A percentile compares a stretch with the other conserved stretches of the same genome.
Conservation (phyloP, 2,329 filamentous ascomycete genomes). For the Byssochlamys sp. region DNA sequence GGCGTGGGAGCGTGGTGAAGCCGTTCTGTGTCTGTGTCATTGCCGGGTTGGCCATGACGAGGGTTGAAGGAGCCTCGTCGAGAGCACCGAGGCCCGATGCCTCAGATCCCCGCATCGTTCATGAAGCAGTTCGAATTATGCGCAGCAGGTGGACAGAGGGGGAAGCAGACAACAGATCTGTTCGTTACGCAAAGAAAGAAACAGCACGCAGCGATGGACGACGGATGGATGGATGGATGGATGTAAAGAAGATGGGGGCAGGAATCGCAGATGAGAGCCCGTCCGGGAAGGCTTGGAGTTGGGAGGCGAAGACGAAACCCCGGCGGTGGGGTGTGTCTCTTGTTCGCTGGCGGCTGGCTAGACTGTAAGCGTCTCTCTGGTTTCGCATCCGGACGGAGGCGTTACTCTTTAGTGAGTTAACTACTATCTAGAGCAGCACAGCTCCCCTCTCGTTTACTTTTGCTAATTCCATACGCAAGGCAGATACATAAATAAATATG, state of each 20-base stretch:
- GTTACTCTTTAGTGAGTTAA: neutral
- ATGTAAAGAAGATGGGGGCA: neutral
- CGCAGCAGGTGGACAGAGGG: conserved; percentile 5
- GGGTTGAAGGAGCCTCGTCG: conserved; percentile 25
- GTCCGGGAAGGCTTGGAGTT: neutral
- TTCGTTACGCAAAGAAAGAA: neutral
- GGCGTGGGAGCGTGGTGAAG: neutral
- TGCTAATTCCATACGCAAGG: neutral
- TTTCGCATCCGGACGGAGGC: neutral
- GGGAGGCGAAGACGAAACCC: neutral
- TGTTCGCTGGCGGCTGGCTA: neutral
- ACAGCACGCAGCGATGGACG: neutral
- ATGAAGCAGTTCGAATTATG: conserved; percentile 13
- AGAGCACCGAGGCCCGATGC: conserved; percentile 28
- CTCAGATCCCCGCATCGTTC: conserved; percentile 33
- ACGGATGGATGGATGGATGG: neutral
- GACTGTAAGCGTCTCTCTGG: neutral
- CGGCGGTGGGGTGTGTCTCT: neutral
- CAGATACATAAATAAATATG: neutral
- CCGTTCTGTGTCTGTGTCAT: conserved; percentile 16
- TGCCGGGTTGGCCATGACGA: conserved; percentile 21
- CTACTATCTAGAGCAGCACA: neutral
- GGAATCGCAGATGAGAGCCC: neutral
- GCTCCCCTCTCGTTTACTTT: neutral
- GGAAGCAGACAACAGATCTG: neutral